phyloP scores from a whole-genome alignment of 202 grass and related monocot genomes.

The Zoysia matrella region DNA sequence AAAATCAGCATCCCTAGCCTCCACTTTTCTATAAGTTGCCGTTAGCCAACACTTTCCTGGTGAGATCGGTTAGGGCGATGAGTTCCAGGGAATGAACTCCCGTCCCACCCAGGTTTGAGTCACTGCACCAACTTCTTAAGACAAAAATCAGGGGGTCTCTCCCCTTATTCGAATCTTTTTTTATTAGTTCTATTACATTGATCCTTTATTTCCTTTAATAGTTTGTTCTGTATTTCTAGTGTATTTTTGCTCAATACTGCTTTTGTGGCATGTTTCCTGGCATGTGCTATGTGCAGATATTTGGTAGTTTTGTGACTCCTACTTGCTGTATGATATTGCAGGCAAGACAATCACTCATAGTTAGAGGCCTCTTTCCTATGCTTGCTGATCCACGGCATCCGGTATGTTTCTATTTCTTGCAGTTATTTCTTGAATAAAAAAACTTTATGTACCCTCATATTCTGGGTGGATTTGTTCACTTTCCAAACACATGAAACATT shows the following conservation, averaged over 20 bases:
- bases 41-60: too few species aligned
- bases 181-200: slow-evolving; percentile 16
- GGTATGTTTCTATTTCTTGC: slow-evolving; percentile 59
- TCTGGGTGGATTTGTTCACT: slow-evolving; percentile 21
- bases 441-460: background rate
- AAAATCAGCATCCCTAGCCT: background rate
- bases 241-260: background rate
- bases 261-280: slow-evolving; percentile 4
- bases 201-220: slow-evolving; percentile 5
- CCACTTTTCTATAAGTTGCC: background rate
- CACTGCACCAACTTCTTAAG: too few species aligned
- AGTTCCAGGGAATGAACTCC: too few species aligned
- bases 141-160: too few species aligned
- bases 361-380: too few species aligned
- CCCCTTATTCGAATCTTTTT: too few species aligned
- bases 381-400: slow-evolving; percentile 89
- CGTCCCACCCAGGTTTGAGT: too few species aligned
- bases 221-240: background rate
- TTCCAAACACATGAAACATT: slow-evolving; percentile 3
- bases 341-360: too few species aligned
- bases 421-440: slow-evolving; percentile 28
- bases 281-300: background rate
- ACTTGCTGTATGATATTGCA: slow-evolving; percentile 45
- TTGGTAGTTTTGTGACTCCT: slow-evolving; percentile 32
- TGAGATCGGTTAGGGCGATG: too few species aligned